These are phyloP conservation scores for Monilinia laxa DNA, from an alignment of 2,329 filamentous ascomycete species.

Conservation along the genomic window DNA sequence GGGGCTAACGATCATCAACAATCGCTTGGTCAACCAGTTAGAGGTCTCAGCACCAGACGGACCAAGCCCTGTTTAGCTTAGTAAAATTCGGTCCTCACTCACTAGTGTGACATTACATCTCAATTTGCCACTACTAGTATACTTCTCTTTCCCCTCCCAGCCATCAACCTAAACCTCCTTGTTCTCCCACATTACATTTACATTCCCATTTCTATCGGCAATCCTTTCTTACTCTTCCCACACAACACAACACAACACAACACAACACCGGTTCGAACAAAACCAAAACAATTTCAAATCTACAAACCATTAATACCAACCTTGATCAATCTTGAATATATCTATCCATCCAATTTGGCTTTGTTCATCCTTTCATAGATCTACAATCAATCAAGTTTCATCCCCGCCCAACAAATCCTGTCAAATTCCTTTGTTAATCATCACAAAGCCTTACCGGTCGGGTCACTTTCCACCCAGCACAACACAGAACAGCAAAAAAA, in stretches of 20 bases:
- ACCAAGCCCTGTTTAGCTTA: background rate
- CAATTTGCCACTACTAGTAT: conserved; percentile 9
- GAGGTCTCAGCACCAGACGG: background rate
- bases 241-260: background rate
- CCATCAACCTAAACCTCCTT: conserved; percentile 13
- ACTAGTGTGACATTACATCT: background rate
- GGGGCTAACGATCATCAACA: background rate
- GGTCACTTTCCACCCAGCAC: conserved; percentile 2
- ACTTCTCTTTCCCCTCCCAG: conserved; percentile 7
- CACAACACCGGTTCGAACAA: background rate
- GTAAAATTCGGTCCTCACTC: fast-evolving
- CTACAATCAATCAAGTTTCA: background rate
- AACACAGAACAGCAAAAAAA: conserved; percentile 1
- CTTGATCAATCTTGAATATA: background rate
- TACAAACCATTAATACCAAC: background rate
- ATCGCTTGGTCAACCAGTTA: background rate
- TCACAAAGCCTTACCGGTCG: conserved; percentile 19
- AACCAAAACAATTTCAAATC: background rate
- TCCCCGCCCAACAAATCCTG: background rate
- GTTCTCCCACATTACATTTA: conserved; percentile 18
- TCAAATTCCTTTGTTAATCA: conserved; percentile 16
- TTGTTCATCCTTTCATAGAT: conserved; percentile 7
- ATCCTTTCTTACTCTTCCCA: background rate
- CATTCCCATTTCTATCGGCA: conserved; percentile 8
- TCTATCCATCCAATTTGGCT: background rate